A percentile compares a stretch with the other conserved stretches of the same genome.
phyloP scores from a whole-genome alignment of 2,329 filamentous ascomycete genomes.

The Ophiosphaerella narmari region DNA sequence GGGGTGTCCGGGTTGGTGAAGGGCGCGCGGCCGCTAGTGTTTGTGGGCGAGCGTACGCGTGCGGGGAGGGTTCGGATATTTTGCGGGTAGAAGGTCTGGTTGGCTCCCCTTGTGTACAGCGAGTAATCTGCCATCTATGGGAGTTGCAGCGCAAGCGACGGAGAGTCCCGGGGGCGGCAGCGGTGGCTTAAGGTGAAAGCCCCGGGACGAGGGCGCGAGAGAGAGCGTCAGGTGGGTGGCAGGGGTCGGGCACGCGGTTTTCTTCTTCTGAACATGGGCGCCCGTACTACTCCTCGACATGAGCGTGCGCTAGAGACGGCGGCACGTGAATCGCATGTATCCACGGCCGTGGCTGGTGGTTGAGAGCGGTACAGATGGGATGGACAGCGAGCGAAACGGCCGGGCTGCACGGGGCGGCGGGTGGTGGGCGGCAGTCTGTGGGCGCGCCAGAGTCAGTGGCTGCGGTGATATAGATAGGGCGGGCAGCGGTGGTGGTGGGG shows the following conservation, averaged over 20 bases:
- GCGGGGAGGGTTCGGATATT: conserved; percentile 52
- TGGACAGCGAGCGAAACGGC: conserved; percentile 16
- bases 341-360: not conserved
- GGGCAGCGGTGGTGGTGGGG: conserved; percentile 26
- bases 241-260: conserved; percentile 52
- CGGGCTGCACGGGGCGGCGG: conserved; percentile 1
- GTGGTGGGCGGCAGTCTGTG: not conserved
- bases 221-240: conserved; percentile 47
- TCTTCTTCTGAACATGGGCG: conserved; percentile 57
- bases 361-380: conserved; percentile 16
- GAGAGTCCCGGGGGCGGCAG: conserved; percentile 36
- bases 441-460: conserved; percentile 7
- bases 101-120: conserved; percentile 65
- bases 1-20: conserved; percentile 56
- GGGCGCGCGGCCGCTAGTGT: conserved; percentile 49
- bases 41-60: conserved; percentile 54
- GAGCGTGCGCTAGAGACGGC: conserved; percentile 34
- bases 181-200: conserved; percentile 30
- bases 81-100: conserved; percentile 63
- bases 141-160: conserved; percentile 26
- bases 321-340: conserved; percentile 36
- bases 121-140: conserved; percentile 71
- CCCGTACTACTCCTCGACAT: conserved; percentile 41
- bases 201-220: conserved; percentile 26
- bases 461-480: not conserved